Evolutionary conservation across 202 grass and related monocot genomes (phyloP).

Genomic region (Digitaria exilis): DNA sequence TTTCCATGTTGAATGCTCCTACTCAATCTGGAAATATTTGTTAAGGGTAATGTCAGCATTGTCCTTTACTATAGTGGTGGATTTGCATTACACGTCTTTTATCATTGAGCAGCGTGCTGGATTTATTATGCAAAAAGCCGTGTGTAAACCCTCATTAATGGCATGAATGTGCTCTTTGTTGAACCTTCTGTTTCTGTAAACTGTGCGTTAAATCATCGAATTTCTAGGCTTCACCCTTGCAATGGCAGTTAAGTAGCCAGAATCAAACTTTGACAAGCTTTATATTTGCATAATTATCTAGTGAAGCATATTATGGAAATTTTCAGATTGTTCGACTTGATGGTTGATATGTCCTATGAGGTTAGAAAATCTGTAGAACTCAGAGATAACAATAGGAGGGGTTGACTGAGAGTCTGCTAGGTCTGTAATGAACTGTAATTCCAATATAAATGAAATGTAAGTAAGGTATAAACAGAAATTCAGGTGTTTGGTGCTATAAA

Average conservation of each 20-base stretch:
- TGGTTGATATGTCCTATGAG: no score
- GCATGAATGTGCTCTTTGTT: not conserved
- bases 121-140: not conserved
- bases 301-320: not conserved
- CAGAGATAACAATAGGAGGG: no score
- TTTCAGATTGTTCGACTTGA: no score
- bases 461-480: no score
- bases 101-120: not conserved
- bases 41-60: conserved; percentile 49
- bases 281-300: not conserved
- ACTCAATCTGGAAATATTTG: conserved; percentile 43
- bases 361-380: no score
- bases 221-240: not conserved
- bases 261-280: not conserved
- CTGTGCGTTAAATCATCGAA: not conserved
- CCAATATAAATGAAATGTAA: no score
- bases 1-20: conserved; percentile 39
- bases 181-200: conserved; percentile 2
- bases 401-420: no score
- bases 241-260: not conserved
- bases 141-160: not conserved
- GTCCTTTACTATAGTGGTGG: conserved; percentile 19
- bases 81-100: not conserved
- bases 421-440: no score
- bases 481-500: not conserved